phyloP scores from a whole-genome alignment of 495 filamentous ascomycete species.

The Bacidia gigantensis region DNA sequence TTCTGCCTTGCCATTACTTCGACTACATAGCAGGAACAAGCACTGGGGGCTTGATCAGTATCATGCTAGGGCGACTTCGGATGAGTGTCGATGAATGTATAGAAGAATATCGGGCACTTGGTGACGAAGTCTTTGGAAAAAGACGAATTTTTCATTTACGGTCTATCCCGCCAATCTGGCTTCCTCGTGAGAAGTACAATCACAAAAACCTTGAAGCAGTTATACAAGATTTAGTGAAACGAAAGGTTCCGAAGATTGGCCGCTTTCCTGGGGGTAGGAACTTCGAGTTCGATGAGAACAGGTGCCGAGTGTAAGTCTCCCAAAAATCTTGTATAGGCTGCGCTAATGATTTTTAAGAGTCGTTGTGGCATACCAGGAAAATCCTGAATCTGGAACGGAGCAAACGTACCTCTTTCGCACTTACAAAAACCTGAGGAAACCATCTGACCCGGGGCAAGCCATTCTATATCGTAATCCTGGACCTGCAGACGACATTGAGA shows the following conservation, averaged over 20 bases:
- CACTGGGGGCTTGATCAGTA: constrained; percentile 31
- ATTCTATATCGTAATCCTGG: constrained; percentile 19
- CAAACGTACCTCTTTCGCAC: constrained; percentile 12
- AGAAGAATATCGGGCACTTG: constrained; percentile 32
- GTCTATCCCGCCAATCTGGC: constrained; percentile 8
- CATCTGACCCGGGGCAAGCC: not conserved
- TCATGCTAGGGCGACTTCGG: constrained; percentile 38
- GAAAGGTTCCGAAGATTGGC: constrained; percentile 11
- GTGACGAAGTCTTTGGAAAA: constrained; percentile 31
- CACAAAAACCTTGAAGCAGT: constrained; percentile 11
- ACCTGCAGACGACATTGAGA: constrained; percentile 21
- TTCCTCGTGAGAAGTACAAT: constrained; percentile 16
- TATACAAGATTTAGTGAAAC: constrained; percentile 11
- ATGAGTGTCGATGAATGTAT: constrained; percentile 40
- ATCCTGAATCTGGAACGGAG: not conserved
- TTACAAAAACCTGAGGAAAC: constrained; percentile 12
- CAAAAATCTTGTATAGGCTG: too few species aligned
- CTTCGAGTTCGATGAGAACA: constrained; percentile 17
- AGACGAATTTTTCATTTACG: constrained; percentile 14
- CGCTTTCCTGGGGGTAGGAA: constrained; percentile 14
- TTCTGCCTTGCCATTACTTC: constrained; percentile 20
- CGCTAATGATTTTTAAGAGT: constrained; percentile 2
- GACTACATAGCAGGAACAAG: constrained; percentile 21
- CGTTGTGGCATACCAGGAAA: constrained; percentile 10
- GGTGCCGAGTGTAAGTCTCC: constrained; percentile 25